These are phyloP conservation scores for Rosa multiflora DNA, from an alignment of 306 rosid genomes.

Conservation along the genomic window DNA sequence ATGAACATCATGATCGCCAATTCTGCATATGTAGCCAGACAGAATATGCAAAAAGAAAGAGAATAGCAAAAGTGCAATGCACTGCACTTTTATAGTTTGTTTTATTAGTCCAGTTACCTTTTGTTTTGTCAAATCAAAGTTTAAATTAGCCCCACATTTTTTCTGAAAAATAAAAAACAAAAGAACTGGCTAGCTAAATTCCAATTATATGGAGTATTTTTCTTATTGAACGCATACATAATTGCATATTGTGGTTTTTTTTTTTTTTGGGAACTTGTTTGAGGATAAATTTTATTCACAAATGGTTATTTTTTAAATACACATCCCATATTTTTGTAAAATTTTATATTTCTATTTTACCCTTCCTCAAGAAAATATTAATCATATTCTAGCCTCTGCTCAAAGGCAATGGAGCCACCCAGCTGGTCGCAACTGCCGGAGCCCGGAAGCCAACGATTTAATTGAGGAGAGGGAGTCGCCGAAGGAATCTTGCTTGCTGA, in stretches of 20 bases:
- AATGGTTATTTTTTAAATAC: no score
- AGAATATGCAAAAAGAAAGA: background rate
- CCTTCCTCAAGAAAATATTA: no score
- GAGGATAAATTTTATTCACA: background rate
- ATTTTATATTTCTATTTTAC: no score
- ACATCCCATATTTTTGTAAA: no score
- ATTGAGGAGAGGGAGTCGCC: no score
- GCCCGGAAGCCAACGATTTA: no score
- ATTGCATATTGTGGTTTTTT: background rate
- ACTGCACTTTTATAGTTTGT: constrained; percentile 10
- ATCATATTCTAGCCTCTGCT: no score
- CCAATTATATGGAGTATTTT: background rate
- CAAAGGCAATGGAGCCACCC: no score
- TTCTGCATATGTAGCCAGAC: background rate
- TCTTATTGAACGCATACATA: background rate
- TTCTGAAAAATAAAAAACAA: background rate
- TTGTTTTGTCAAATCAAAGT: constrained; percentile 1
- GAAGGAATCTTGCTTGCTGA: no score
- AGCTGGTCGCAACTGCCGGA: no score
- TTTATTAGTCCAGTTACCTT: background rate
- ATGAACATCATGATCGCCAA: background rate
- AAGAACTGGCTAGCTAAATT: constrained; percentile 1
- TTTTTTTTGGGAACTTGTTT: background rate
- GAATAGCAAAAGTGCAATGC: background rate
- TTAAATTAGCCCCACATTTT: background rate